Evolutionary conservation across 208 protist species (phyloP).

Genomic region (Trypanosoma melophagium): DNA sequence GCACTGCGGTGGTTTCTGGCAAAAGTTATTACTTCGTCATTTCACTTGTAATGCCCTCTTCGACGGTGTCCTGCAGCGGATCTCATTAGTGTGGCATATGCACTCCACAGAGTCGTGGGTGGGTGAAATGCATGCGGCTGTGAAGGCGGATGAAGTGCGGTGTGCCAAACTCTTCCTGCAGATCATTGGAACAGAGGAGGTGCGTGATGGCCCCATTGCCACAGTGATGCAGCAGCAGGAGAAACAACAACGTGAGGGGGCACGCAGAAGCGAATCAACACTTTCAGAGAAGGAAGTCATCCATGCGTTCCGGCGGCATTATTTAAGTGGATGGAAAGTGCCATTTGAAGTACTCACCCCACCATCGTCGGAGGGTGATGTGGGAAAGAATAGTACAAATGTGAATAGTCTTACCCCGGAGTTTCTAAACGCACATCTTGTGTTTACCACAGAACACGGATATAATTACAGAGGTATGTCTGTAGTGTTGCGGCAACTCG

Average conservation of each 20-base stretch:
- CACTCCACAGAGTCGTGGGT: conserved; percentile 49
- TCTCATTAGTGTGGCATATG: conserved; percentile 54
- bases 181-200: not conserved
- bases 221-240: not conserved
- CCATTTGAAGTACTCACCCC: conserved; percentile 39
- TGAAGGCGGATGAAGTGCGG: conserved; percentile 35
- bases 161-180: conserved; percentile 25
- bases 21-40: conserved; percentile 35
- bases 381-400: not conserved
- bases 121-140: conserved; percentile 35
- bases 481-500: conserved; percentile 36
- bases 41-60: conserved; percentile 59
- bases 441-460: conserved; percentile 25
- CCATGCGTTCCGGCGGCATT: conserved; percentile 36
- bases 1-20: conserved; percentile 29
- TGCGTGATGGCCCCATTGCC: not conserved
- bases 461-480: conserved; percentile 24
- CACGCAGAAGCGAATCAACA: not conserved
- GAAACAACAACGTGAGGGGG: not conserved
- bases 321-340: conserved; percentile 51
- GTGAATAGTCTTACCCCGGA: not conserved
- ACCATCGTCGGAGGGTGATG: not conserved
- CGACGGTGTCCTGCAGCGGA: conserved; percentile 36
- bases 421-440: not conserved
- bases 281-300: conserved; percentile 33